phyloP scores from a whole-genome alignment of 345 rosid genomes.

The Brassica carinata region DNA sequence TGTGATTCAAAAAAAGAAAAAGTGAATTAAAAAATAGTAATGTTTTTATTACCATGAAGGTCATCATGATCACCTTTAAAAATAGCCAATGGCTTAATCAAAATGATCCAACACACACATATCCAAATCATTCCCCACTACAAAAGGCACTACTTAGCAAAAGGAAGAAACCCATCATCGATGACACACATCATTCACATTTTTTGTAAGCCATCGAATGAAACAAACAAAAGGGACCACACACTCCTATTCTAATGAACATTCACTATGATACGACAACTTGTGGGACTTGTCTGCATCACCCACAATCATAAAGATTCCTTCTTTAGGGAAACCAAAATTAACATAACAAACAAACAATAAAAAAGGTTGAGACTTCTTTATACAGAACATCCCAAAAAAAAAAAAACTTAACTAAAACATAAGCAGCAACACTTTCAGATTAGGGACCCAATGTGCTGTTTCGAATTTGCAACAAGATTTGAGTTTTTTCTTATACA shows the following conservation, averaged over 20 bases:
- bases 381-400: neutral
- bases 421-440: conserved; percentile 25
- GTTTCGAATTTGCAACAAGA: conserved; percentile 32
- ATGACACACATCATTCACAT: conserved; percentile 40
- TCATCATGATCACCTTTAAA: conserved; percentile 33
- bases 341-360: conserved; percentile 1
- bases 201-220: conserved; percentile 42
- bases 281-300: conserved; percentile 37
- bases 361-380: neutral
- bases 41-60: neutral
- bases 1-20: too few relatives aligned
- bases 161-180: conserved; percentile 31
- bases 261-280: conserved; percentile 34
- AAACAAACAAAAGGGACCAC: conserved; percentile 37
- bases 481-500: conserved; percentile 34
- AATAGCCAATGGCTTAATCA: conserved; percentile 26
- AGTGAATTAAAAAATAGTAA: neutral
- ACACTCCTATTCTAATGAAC: conserved; percentile 29
- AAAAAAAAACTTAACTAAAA: conserved; percentile 13
- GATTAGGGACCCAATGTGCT: neutral
- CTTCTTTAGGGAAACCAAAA: conserved; percentile 6
- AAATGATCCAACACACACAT: neutral
- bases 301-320: conserved; percentile 35
- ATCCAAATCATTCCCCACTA: conserved; percentile 27
- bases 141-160: conserved; percentile 30